Base-by-base conservation (phyloP, 139 green algal genomes). In the Micractinium conductrix region DNA sequence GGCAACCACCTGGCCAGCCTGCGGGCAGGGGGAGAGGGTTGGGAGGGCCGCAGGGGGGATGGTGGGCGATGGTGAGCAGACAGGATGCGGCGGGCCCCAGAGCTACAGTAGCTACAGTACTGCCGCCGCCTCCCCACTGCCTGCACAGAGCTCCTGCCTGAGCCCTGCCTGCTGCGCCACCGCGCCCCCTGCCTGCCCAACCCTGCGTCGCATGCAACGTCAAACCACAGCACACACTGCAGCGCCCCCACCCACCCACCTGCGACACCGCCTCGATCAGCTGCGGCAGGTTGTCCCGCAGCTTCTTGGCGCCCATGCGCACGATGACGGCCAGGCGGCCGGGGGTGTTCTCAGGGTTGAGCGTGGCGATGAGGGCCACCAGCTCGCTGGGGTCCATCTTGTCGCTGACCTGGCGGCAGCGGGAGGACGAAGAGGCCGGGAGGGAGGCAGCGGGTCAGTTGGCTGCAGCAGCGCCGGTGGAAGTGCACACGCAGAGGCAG, bases 341-440 rank as follows among this genome's bases (percentile, higher is more conserved):
- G 43, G 97, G 95, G 28, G 88, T 92, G 93, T 99, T 99, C 74
- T 95, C 79, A 0, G 97, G 97, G 93, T 99, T 99, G 58, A 99
- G 88, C 6, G 89, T 92, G 38, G 87, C 88, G 72, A 98, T 96
- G 35, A 99, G 90, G 45, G 92, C 84, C 43, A 99, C 96, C 65
- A 99, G 89, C 78, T 99, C 92, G 4, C 85, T 82, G 53, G 96
- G 96, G 84, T 96, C 92, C 89, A 96, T 97, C 92, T 99, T 99
- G 91, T 99, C 92, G 58, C 91, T 97, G 35, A 99, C 90, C 89
- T 93, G 86, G 67, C 9, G 19, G 28, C 33, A 37, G 24, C 21
- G 7, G 74, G 2, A 35, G 9, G 24, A 37, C 1, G 37, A 8
- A 37, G 26, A 17, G 37, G 48, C 12, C 1, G 22, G 37, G 75